Evolutionary conservation across 345 rosid genomes (phyloP).

Genomic region (Salix viminalis): DNA sequence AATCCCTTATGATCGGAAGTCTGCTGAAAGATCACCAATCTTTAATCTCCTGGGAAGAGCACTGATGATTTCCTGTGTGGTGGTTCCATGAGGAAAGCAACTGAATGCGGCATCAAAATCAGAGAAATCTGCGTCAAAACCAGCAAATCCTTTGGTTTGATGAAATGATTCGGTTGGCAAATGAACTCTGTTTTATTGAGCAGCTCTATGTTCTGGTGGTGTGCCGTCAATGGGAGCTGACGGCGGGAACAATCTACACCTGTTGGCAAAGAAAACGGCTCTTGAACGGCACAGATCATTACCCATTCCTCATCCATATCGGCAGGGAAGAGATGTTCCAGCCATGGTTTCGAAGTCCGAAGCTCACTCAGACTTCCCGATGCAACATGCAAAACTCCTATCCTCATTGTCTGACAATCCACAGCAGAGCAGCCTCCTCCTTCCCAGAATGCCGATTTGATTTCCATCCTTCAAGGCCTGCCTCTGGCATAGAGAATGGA

Average conservation of each 20-base stretch:
- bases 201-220: conserved; percentile 26
- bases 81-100: no score
- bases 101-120: no score
- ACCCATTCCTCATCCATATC: conserved; percentile 47
- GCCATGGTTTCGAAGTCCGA: conserved; percentile 56
- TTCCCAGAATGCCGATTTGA: conserved; percentile 65
- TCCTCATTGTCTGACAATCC: conserved; percentile 35
- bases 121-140: no score
- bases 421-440: conserved; percentile 44
- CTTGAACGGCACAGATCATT: conserved; percentile 71
- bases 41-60: no score
- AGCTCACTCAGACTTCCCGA: conserved; percentile 37
- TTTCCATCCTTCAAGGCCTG: conserved; percentile 72
- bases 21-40: no score
- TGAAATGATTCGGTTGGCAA: conserved; percentile 39
- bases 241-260: conserved; percentile 53
- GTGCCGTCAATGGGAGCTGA: conserved; percentile 48
- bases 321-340: conserved; percentile 71
- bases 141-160: no score
- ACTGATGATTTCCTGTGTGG: no score
- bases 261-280: conserved; percentile 63
- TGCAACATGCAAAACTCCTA: conserved; percentile 35
- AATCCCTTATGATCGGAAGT: no score
- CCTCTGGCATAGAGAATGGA: conserved; percentile 45
- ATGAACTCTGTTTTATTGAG: no score